Base-by-base conservation (phyloP, 306 rosid species). In the Purshia tridentata region DNA sequence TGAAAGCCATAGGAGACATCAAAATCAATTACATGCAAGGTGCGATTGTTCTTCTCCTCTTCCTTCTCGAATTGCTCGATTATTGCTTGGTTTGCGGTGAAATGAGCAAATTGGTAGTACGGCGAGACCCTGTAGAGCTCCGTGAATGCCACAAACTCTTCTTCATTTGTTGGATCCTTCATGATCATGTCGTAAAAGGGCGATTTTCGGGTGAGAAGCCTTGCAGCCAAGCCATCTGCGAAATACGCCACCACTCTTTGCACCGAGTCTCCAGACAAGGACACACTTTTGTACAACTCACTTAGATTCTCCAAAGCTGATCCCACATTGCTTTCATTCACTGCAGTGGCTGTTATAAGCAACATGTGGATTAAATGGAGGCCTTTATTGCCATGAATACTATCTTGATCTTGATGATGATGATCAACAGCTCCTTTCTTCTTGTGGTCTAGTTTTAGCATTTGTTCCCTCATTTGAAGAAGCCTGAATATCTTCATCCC, bases 21-120 rank as follows among this genome's bases (percentile, higher is more conserved):
- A 37, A 87, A 88, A 62, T 91, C 97, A 5, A 91, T 81, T 6
- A 91, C 86, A 47, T 88, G 97, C 6, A 91, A 54, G 6, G 95
- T 75, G 0, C 80, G 55, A 77, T 81, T 81, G 83, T 87, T 91
- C 46, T 22, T 51, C 60, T 79, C 86, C 58, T 82, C 91, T 14
- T 91, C 92, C n/a, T 47, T 81, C 80, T 91, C 97, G 54, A 88
- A 89, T 1, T 87, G 80, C 51, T 91, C 97, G 4, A 91, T 77
- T 41, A 91, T 91, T 5, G 85, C 90, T 50, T 91, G 97, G 70
- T 88, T 88, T 7, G 97, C 97, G 0, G 97, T 91, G 82, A 91
- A 91, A 67, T 91, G 95, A 35, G 97, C 97, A 22, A 91, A 91
- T 44, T 91, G 97, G 76, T 50, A 85, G 73, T 85, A 89, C 0